A percentile compares a stretch with the other conserved stretches of the same genome.
phyloP scores from a whole-genome alignment of 805 yeast genomes.

The Wickerhamiella cacticola region DNA sequence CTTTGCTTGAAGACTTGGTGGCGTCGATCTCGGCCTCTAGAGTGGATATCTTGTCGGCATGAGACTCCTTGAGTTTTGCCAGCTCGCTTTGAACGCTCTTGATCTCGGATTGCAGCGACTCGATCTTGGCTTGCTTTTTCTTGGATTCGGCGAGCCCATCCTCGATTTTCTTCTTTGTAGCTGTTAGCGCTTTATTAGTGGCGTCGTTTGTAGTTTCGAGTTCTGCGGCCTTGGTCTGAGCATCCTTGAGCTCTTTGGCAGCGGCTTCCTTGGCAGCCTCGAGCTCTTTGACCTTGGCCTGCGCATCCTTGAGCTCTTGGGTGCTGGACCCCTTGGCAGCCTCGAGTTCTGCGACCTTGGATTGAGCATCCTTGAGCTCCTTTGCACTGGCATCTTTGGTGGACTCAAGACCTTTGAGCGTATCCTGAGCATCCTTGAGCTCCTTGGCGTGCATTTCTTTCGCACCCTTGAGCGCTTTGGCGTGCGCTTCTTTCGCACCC shows the following conservation, averaged over 20 bases:
- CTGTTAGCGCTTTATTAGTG: background rate
- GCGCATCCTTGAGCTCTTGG: background rate
- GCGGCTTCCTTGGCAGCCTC: background rate
- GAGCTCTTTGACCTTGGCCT: background rate
- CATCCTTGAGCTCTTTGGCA: background rate
- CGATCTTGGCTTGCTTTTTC: background rate
- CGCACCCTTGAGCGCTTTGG: background rate
- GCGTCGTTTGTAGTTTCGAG: no score
- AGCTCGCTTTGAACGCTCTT: background rate
- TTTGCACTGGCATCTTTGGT: background rate
- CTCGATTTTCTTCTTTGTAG: background rate
- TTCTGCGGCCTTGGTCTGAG: no score
- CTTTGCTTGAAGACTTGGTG: background rate
- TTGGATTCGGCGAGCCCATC: background rate
- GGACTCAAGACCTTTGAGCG: no score
- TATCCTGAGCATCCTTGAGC: no score
- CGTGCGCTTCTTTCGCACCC: background rate
- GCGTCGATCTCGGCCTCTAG: constrained; percentile 6
- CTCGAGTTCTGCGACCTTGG: background rate
- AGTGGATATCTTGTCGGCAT: background rate
- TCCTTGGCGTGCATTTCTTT: background rate
- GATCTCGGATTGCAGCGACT: background rate
- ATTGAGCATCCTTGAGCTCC: background rate
- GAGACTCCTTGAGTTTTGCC: background rate
- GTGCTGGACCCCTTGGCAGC: background rate